phyloP scores from a whole-genome alignment of 495 filamentous ascomycete species.

The Penicillium subrubescens region DNA sequence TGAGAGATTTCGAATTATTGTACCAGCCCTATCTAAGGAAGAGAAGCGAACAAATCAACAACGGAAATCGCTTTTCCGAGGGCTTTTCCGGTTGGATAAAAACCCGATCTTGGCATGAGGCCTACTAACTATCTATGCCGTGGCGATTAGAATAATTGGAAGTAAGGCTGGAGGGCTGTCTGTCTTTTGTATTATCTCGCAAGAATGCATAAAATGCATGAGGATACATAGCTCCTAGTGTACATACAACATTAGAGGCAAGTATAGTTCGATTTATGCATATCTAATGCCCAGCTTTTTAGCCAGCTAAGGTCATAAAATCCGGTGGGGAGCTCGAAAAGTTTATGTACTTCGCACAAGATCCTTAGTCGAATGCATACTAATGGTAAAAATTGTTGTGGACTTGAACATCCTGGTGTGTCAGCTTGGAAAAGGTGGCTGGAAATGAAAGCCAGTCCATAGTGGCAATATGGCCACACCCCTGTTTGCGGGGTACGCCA shows the following conservation, averaged over 20 bases:
- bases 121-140: background rate
- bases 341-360: too few species aligned
- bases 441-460: background rate
- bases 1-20: background rate
- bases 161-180: background rate
- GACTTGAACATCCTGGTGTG: too few species aligned
- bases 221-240: background rate
- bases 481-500: background rate
- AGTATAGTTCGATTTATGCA: background rate
- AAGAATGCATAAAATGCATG: background rate
- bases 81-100: background rate
- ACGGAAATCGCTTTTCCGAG: background rate
- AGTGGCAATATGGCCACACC: background rate
- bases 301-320: background rate
- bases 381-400: too few species aligned
- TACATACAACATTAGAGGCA: background rate
- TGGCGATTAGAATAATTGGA: background rate
- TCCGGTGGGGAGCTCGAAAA: too few species aligned
- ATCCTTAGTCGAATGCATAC: too few species aligned
- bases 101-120: background rate
- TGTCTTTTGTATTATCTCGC: background rate
- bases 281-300: background rate
- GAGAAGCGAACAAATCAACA: background rate
- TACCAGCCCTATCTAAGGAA: background rate
- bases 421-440: too few species aligned